These are phyloP conservation scores for Graphilbum ipis-grandicollis DNA, from an alignment of 2,329 filamentous ascomycete genomes.

Conservation along the genomic window DNA sequence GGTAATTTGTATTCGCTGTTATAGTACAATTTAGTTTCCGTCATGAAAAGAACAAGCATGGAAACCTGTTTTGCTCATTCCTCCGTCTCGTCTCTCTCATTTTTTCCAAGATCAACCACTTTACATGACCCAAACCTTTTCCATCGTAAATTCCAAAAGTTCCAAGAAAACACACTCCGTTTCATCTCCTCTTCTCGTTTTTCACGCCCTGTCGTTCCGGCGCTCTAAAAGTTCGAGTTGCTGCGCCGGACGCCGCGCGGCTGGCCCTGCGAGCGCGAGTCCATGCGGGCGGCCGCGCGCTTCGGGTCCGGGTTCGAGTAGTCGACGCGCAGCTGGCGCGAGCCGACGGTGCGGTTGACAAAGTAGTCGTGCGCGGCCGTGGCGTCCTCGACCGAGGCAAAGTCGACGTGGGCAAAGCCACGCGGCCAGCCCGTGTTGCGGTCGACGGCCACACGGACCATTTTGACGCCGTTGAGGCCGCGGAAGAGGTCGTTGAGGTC, in stretches of 20 bases:
- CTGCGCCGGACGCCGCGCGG: not conserved
- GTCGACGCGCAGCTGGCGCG: conserved; percentile 48
- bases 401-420: conserved; percentile 76
- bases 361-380: conserved; percentile 39
- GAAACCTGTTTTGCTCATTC: too few relatives aligned
- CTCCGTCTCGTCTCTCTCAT: too few relatives aligned
- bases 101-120: too few relatives aligned
- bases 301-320: conserved; percentile 19
- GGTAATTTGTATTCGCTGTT: too few relatives aligned
- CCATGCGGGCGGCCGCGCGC: not conserved
- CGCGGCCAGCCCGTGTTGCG: conserved; percentile 62
- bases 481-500: conserved; percentile 68
- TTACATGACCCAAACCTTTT: too few relatives aligned
- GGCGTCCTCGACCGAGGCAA: conserved; percentile 51
- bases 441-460: conserved; percentile 72
- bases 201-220: too few relatives aligned
- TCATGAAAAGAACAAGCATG: too few relatives aligned
- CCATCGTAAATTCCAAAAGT: too few relatives aligned
- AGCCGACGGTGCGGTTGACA: conserved; percentile 39
- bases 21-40: too few relatives aligned
- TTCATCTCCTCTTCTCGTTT: too few relatives aligned
- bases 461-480: conserved; percentile 49
- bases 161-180: too few relatives aligned
- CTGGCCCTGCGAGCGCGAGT: not conserved
- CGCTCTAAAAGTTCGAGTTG: too few relatives aligned